Evolutionary conservation across 306 rosid genomes (phyloP), one percentile per base, ranked within the genome.

Genomic region (Vachellia collinsii): DNA sequence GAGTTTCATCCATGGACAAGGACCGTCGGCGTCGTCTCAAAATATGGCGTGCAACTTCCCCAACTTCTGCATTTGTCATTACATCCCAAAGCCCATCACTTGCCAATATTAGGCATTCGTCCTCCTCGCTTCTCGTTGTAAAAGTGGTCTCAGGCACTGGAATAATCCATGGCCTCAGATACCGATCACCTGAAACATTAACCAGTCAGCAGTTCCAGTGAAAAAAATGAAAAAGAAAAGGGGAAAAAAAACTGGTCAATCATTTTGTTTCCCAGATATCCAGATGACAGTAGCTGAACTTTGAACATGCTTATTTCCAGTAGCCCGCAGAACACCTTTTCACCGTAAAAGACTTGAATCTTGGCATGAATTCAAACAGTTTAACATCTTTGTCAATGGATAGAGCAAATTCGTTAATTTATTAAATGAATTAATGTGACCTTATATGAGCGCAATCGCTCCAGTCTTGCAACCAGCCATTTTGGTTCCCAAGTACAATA

Each of bases 81-180:
- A 89, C 93, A 62, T 89, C 93, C 93, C 93, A 89, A 16, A 87
- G 91, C 47, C 93, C 93, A 53, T 89, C 93, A 29, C 93, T 89
- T 6, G 93, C 93, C 87, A 89, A 58, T 76, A 87, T 81, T 46
- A 89, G 42, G 25, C 93, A 89, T 83, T 89, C 93, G 50, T 89
- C 93, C 41, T 89, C 93, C 3, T 85, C 89, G 14, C 79, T 87
- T 83, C 91, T 79, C 0, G 84, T 77, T 16, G 76, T 89, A 80
- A 89, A 87, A 20, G 83, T 85, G 47, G 78, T 80, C 84, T 89
- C 93, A n/a, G 93, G 93, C 44, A 85, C 87, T 3, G 93, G 93
- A 77, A 89, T 87, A 70, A 89, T 83, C 93, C 93, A 89, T 41
- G 93, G 93, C 84, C 91, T 85, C 38, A 89, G 67, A 76, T 85